These are phyloP conservation scores for Arthroderma sp. DNA, from an alignment of 2,329 filamentous ascomycete genomes.

Conservation along the genomic window DNA sequence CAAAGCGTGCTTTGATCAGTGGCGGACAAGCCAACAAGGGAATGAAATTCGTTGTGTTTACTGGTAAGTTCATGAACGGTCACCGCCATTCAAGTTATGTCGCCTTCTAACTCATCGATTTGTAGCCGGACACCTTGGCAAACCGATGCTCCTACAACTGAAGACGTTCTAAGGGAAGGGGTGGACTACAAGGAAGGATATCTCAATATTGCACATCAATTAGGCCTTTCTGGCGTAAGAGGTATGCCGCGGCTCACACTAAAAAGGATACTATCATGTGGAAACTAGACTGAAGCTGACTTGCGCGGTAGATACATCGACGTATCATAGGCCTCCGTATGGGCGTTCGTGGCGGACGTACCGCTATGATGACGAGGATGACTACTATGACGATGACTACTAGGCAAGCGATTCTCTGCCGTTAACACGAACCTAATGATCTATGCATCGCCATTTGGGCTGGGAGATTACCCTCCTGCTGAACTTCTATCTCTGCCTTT, in stretches of 20 bases:
- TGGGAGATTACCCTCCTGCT: no score
- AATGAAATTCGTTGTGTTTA: constrained; percentile 30
- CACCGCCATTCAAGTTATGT: background rate
- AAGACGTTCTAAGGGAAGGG: constrained; percentile 19
- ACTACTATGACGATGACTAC: background rate
- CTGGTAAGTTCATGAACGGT: constrained; percentile 22
- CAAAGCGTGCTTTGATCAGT: constrained; percentile 42
- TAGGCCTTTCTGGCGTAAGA: constrained; percentile 27
- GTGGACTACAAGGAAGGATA: constrained; percentile 28
- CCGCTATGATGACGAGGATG: constrained; percentile 11
- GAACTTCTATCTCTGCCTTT: no score
- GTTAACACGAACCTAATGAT: no score
- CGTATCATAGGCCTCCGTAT: constrained; percentile 22
- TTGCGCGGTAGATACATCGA: constrained; percentile 24
- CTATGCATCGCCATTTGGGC: no score
- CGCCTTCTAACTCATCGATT: background rate
- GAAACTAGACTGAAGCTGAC: background rate
- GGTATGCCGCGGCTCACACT: constrained; percentile 18
- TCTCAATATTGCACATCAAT: constrained; percentile 30
- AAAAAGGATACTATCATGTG: background rate
- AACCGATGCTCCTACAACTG: constrained; percentile 17
- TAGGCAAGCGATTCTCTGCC: no score
- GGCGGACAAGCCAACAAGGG: constrained; percentile 28
- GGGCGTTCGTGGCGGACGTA: constrained; percentile 15
- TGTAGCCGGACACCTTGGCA: constrained; percentile 31